Conservation (phyloP, 75 land plant species). For the Larix kaempferi region DNA sequence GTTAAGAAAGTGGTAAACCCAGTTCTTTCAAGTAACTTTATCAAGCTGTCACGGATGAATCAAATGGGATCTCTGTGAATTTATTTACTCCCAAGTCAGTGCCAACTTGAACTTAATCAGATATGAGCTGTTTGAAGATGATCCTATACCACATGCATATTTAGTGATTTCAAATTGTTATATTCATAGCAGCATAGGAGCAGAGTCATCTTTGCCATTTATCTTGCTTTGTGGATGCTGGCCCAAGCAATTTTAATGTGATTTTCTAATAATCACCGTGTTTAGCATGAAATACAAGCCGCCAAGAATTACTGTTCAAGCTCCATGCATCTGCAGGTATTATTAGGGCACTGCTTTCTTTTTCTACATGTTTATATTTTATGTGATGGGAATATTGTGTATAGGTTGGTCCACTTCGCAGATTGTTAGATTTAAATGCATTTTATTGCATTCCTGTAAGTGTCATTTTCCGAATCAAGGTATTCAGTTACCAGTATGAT, state of each 20-base stretch:
- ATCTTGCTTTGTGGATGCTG: background rate
- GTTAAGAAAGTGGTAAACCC: background rate
- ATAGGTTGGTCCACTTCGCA: background rate
- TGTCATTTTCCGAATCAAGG: background rate
- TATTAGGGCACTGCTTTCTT: background rate
- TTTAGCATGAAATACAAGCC: conserved; percentile 2
- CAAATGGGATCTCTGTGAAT: background rate
- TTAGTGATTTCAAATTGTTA: background rate
- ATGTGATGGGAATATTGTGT: background rate
- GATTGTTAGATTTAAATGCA: background rate
- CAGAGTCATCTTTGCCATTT: background rate
- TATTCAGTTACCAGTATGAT: background rate
- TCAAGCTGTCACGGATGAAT: background rate
- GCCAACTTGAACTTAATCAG: background rate
- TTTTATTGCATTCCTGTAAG: background rate
- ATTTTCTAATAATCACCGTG: background rate
- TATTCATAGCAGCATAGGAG: background rate
- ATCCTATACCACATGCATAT: background rate
- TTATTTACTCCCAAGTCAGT: background rate
- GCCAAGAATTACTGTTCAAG: background rate
- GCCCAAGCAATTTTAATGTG: background rate
- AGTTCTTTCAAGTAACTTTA: background rate
- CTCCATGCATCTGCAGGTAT: background rate
- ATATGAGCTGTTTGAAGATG: background rate
- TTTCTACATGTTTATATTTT: background rate